Percentiles rank a stretch among this genome's conserved stretches.
Conservation (phyloP, 805 yeast genomes). For the Zygoascus tannicola region DNA sequence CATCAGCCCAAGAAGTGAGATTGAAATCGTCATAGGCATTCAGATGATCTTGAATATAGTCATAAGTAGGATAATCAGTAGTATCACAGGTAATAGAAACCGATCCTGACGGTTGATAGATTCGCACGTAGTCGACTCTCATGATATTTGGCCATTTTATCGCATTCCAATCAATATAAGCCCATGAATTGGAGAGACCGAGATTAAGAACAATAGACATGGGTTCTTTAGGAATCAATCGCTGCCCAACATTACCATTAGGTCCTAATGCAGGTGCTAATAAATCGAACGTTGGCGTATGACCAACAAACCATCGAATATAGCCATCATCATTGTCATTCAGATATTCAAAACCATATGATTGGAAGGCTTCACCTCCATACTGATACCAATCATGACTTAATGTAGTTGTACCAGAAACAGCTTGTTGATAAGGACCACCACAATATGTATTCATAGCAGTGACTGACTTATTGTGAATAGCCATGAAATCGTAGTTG, state of each 20-base stretch:
- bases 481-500: slow-evolving; percentile 69
- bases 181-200: slow-evolving; percentile 90
- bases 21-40: slow-evolving; percentile 63
- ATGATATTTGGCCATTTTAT: slow-evolving; percentile 69
- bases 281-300: slow-evolving; percentile 63
- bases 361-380: slow-evolving; percentile 60
- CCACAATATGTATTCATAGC: slow-evolving; percentile 84
- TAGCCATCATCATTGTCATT: slow-evolving; percentile 67
- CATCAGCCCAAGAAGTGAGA: slow-evolving; percentile 60
- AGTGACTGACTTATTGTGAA: slow-evolving; percentile 60
- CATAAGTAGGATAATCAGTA: slow-evolving; percentile 68
- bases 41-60: slow-evolving; percentile 64
- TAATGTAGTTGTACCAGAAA: slow-evolving; percentile 71
- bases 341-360: slow-evolving; percentile 66
- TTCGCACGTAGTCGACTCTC: slow-evolving; percentile 75
- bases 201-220: slow-evolving; percentile 82
- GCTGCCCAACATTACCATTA: slow-evolving; percentile 81
- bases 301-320: slow-evolving; percentile 80
- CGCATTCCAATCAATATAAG: slow-evolving; percentile 80
- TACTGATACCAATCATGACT: slow-evolving; percentile 75
- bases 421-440: slow-evolving; percentile 90
- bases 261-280: slow-evolving; percentile 73
- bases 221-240: slow-evolving; percentile 80
- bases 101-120: slow-evolving; percentile 74
- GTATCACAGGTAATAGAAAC: slow-evolving; percentile 78